Percentiles rank a stretch among this genome's conserved stretches.
These are phyloP conservation scores for Phytophthora syringae DNA, from an alignment of 352 stramenopile species.

Conservation along the genomic window DNA sequence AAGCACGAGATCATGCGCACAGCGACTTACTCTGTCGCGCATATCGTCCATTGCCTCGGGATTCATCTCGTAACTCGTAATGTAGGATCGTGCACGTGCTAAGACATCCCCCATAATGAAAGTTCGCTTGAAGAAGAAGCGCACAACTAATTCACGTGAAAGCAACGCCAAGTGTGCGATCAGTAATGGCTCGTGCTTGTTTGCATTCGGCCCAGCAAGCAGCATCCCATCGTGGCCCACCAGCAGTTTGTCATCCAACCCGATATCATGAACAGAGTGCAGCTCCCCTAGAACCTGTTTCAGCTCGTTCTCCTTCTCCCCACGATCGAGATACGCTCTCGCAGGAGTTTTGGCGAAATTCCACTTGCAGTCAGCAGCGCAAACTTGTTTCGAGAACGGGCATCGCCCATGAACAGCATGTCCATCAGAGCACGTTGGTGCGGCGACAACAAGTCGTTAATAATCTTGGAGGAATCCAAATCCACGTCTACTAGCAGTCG, in stretches of 20 bases:
- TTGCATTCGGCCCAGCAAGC: conserved; percentile 92
- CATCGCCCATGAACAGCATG: conserved; percentile 96
- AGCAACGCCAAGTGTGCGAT: conserved; percentile 93
- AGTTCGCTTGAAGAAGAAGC: conserved; percentile 96
- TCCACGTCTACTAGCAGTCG: conserved; percentile 96
- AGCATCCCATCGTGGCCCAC: conserved; percentile 95
- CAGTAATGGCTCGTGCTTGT: conserved; percentile 93
- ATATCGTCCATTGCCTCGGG: conserved; percentile 91
- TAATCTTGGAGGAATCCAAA: conserved; percentile 95
- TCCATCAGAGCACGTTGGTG: conserved; percentile 95
- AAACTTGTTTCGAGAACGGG: conserved; percentile 95
- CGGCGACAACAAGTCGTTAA: conserved; percentile 95
- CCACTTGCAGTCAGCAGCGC: conserved; percentile 97
- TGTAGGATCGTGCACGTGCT: conserved; percentile 91
- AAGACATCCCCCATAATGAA: conserved; percentile 97
- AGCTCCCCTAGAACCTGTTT: conserved; percentile 96
- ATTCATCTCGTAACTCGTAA: conserved; percentile 93
- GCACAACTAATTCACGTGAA: conserved; percentile 93
- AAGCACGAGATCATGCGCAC: conserved; percentile 95
- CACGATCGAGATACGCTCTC: conserved; percentile 96
- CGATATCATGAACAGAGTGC: conserved; percentile 96
- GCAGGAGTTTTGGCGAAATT: conserved; percentile 95
- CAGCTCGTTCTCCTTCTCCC: conserved; percentile 97
- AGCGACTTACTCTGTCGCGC: conserved; percentile 89
- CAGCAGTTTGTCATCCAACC: conserved; percentile 94